A percentile compares a stretch with the other conserved stretches of the same genome.
These are phyloP conservation scores for Gonapodya sp. DNA, from an alignment of 192 early-diverging fungal species.

Conservation along the genomic window DNA sequence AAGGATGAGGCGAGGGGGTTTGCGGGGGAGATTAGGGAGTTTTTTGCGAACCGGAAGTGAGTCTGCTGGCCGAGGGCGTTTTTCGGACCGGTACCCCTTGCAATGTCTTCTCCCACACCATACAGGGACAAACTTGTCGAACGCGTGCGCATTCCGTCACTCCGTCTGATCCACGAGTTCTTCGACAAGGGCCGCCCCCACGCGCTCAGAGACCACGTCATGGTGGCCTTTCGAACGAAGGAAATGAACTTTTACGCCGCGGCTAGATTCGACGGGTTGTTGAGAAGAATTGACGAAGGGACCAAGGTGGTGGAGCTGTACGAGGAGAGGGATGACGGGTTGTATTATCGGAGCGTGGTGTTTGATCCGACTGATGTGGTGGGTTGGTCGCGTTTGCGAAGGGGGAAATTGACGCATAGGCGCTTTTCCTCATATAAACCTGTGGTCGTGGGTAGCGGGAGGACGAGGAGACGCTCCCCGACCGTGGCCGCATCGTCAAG, in stretches of 20 bases:
- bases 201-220: constrained; percentile 44
- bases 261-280: constrained; percentile 40
- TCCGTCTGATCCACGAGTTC: constrained; percentile 33
- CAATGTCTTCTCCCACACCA: constrained; percentile 2
- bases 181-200: constrained; percentile 43
- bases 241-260: constrained; percentile 45
- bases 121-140: constrained; percentile 40
- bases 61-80: neutral
- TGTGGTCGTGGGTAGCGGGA: too few relatives aligned
- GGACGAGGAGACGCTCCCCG: constrained; percentile 10
- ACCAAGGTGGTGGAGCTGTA: constrained; percentile 42
- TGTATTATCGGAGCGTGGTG: constrained; percentile 40
- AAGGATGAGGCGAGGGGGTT: constrained; percentile 30
- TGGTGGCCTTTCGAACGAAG: constrained; percentile 33
- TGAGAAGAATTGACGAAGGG: constrained; percentile 33
- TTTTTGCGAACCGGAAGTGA: constrained; percentile 38
- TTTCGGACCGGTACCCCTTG: constrained; percentile 2
- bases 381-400: neutral
- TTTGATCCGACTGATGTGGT: constrained; percentile 26
- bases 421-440: too few relatives aligned
- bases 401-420: too few relatives aligned
- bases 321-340: constrained; percentile 39
- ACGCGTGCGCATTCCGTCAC: constrained; percentile 30
- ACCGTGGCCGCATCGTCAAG: constrained; percentile 26
- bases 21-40: constrained; percentile 37